These are phyloP conservation scores for Boletus bicolor DNA, from an alignment of 768 basidiomycete genomes.

Conservation along the genomic window DNA sequence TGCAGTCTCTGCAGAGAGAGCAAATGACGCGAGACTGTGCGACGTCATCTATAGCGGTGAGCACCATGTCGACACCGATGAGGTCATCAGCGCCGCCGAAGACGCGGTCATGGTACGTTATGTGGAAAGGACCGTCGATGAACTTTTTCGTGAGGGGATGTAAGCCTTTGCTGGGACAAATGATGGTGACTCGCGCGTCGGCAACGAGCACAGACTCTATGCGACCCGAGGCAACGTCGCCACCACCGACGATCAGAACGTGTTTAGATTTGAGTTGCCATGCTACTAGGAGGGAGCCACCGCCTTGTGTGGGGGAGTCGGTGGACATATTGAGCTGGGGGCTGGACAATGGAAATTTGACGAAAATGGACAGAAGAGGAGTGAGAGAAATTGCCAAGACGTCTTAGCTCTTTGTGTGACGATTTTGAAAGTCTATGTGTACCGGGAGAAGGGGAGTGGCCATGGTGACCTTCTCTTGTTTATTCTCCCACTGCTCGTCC, in stretches of 20 bases:
- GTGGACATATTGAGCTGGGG: slow-evolving; percentile 8
- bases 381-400: background rate
- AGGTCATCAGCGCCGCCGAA: slow-evolving; percentile 69
- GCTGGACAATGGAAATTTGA: background rate
- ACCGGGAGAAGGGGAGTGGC: slow-evolving; percentile 11
- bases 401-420: background rate
- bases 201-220: slow-evolving; percentile 82
- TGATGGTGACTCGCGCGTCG: slow-evolving; percentile 72
- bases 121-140: slow-evolving; percentile 43
- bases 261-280: slow-evolving; percentile 85
- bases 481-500: background rate
- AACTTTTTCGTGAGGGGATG: slow-evolving; percentile 54
- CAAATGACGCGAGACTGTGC: slow-evolving; percentile 70
- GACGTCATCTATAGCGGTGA: slow-evolving; percentile 90
- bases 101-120: slow-evolving; percentile 68
- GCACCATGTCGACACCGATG: slow-evolving; percentile 74
- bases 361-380: background rate
- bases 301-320: slow-evolving; percentile 31
- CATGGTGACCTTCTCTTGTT: slow-evolving; percentile 19
- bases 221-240: slow-evolving; percentile 85
- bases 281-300: slow-evolving; percentile 83
- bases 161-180: slow-evolving; percentile 69
- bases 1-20: slow-evolving; percentile 57
- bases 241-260: slow-evolving; percentile 92
- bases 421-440: background rate